Evolutionary conservation across 1,139 yeast genomes (phyloP).

Genomic region (Suhomyces terraborum): DNA sequence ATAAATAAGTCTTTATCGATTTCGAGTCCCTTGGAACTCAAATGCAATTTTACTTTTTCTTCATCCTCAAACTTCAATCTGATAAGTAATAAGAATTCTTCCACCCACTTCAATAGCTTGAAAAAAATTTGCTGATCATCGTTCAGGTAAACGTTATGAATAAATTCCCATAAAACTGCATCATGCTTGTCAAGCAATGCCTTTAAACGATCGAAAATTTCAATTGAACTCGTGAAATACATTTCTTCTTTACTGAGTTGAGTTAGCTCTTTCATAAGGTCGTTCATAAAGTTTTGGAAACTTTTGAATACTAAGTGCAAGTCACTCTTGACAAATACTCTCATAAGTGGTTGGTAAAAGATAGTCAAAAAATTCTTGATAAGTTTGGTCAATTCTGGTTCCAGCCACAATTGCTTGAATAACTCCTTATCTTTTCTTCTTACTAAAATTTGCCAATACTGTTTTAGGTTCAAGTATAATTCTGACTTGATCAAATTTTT

Average conservation of each 20-base stretch:
- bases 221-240: slow-evolving; percentile 45
- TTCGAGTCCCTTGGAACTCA: slow-evolving; percentile 22
- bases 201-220: slow-evolving; percentile 66
- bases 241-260: slow-evolving; percentile 51
- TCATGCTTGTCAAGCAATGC: slow-evolving; percentile 69
- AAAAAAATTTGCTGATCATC: slow-evolving; percentile 75
- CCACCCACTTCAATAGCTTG: slow-evolving; percentile 69
- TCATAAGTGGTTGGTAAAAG: slow-evolving; percentile 82
- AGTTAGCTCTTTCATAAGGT: slow-evolving; percentile 55
- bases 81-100: slow-evolving; percentile 56
- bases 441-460: slow-evolving; percentile 63
- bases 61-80: slow-evolving; percentile 61
- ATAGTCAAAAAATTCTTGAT: slow-evolving; percentile 72
- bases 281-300: slow-evolving; percentile 72
- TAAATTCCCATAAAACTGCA: slow-evolving; percentile 66
- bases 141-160: slow-evolving; percentile 72
- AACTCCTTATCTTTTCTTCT: slow-evolving; percentile 75
- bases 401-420: slow-evolving; percentile 79
- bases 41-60: slow-evolving; percentile 44
- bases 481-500: slow-evolving; percentile 21
- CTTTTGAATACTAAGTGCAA: slow-evolving; percentile 75
- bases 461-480: slow-evolving; percentile 53
- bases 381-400: slow-evolving; percentile 72
- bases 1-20: slow-evolving; percentile 30
- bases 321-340: slow-evolving; percentile 72